Conservation (phyloP, 768 basidiomycete species). For the Boletus huronensis region DNA sequence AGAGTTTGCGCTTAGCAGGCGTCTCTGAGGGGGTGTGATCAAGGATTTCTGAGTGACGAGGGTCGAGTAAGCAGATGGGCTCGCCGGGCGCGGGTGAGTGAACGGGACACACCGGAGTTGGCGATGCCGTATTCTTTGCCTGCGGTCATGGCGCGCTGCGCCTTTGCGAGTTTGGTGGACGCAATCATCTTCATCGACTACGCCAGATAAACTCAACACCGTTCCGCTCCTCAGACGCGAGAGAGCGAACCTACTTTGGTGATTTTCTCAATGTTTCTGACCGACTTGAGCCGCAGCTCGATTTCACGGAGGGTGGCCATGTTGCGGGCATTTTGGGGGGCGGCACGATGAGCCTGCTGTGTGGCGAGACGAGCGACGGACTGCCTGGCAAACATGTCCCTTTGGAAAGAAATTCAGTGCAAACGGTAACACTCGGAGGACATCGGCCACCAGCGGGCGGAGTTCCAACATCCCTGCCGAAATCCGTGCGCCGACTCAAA, state of each 20-base stretch:
- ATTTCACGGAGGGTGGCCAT: slow-evolving; percentile 99
- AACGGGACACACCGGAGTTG: slow-evolving; percentile 63
- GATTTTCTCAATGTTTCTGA: slow-evolving; percentile 99
- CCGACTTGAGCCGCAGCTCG: slow-evolving; percentile 93
- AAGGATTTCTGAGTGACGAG: slow-evolving; percentile 70
- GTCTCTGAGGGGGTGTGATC: slow-evolving; percentile 68
- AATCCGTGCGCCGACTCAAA: slow-evolving; percentile 22
- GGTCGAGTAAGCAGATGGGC: slow-evolving; percentile 4
- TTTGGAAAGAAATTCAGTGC: slow-evolving; percentile 1
- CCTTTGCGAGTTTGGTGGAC: slow-evolving; percentile 93
- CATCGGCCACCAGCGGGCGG: slow-evolving; percentile 40
- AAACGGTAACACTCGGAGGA: slow-evolving; percentile 21
- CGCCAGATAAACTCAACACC: slow-evolving; percentile 7
- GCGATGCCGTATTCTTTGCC: slow-evolving; percentile 93
- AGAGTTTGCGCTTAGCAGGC: slow-evolving; percentile 74
- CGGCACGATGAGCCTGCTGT: slow-evolving; percentile 37
- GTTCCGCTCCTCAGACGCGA: neutral
- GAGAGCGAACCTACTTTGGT: slow-evolving; percentile 68
- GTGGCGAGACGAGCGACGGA: slow-evolving; percentile 42
- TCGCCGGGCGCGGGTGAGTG: neutral
- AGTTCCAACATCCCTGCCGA: slow-evolving; percentile 17
- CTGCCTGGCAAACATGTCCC: slow-evolving; percentile 49
- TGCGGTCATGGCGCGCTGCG: slow-evolving; percentile 86
- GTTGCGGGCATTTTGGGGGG: slow-evolving; percentile 59
- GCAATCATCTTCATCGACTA: slow-evolving; percentile 99